A percentile compares a stretch with the other conserved stretches of the same genome.
Evolutionary conservation across 2,329 filamentous ascomycete species (phyloP).

Genomic region (Hymenoscyphus salicellus): DNA sequence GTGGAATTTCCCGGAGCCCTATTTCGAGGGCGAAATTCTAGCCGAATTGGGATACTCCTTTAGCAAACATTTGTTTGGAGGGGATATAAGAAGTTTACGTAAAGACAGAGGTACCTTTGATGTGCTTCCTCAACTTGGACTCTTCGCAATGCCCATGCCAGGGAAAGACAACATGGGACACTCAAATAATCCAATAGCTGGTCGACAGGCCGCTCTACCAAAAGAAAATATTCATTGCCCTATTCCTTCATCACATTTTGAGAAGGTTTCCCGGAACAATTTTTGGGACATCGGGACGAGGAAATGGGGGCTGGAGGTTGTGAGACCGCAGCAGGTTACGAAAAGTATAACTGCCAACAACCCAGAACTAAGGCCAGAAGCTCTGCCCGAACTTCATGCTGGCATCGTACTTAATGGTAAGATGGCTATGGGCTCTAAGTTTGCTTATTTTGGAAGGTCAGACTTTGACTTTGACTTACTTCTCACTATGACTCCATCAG

Average conservation of each 20-base stretch:
- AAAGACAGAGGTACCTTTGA: not conserved
- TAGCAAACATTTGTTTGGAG: not conserved
- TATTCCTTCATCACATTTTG: not conserved
- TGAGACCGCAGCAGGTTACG: not conserved
- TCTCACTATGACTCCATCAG: not conserved
- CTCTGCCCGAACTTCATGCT: not conserved
- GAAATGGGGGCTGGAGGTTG: not conserved
- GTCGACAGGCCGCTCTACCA: not conserved
- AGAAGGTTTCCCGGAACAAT: not conserved
- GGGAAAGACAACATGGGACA: not conserved
- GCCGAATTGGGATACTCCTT: not conserved
- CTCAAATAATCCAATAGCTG: not conserved
- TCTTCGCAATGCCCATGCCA: not conserved
- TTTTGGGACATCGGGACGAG: not conserved
- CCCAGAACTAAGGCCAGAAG: not conserved
- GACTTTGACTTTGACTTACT: not conserved
- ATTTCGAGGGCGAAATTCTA: not conserved
- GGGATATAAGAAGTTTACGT: not conserved
- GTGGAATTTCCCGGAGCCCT: not conserved
- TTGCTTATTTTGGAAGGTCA: not conserved
- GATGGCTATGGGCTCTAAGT: not conserved
- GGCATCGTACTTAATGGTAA: not conserved
- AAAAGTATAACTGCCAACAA: not conserved
- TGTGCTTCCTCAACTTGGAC: not conserved
- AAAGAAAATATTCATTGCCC: not conserved